Evolutionary conservation across 345 rosid species (phyloP), one percentile per base, ranked within the genome.

Genomic region (Cardamine resedifolia): DNA sequence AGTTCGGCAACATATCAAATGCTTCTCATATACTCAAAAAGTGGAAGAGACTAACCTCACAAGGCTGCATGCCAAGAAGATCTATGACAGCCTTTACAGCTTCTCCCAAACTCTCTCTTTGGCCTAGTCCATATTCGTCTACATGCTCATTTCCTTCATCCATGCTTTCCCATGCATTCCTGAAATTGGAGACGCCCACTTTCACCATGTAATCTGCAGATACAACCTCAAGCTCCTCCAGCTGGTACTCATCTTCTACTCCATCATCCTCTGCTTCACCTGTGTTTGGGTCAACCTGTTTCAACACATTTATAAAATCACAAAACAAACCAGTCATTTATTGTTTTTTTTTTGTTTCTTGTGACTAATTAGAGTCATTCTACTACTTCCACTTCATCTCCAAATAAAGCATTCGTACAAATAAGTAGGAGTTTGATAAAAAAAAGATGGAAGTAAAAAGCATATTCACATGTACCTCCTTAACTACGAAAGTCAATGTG

Each of bases 21-120:
- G 39, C 12, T 5, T 5, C 41, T 61, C 52, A 44, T 16, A 60
- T 60, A 41, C 34, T 41, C 43, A 31, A 38, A 5, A 36, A 4
- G 15, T 24, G 5, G 55, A 45, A 58, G 43, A 41, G 44, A 78
- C 84, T 78, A 49, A 89, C 98, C 96, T 95, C 99, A 58, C 97
- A 95, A 19, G 97, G 89, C 83, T 95, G 99, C 99, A 95, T 84
- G 82, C 99, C 99, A 27, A 95, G 98, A 85, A 95, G 99, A 79
- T 77, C 80, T 57, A 88, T 84, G 83, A 91, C 99, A 64, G 96
- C 90, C 68, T 66, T 85, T 33, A 95, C 85, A 68, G 99, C 93
- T 76, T 91, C 99, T 11, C 82, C 78, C 80, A 95, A 79, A 71
- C 88, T 90, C 47, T 91, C 99, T 85, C 96, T 90, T 38, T 85